Evolutionary conservation across 768 basidiomycete genomes (phyloP).

Genomic region (Dioszegia hungarica): DNA sequence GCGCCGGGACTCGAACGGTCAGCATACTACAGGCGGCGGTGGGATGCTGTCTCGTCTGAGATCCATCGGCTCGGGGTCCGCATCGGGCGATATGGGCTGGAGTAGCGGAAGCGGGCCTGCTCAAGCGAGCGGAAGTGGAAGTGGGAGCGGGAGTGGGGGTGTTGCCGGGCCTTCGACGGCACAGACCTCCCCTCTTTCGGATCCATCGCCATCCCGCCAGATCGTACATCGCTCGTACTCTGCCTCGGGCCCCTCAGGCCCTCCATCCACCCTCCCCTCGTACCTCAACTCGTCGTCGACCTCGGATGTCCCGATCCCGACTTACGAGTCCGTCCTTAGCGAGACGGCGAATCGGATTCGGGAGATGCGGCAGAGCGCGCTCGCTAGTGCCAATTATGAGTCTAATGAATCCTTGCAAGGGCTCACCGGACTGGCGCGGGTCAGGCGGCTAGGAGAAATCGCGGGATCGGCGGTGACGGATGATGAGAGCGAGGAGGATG

Average conservation of each 20-base stretch:
- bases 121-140: neutral
- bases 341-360: constrained; percentile 3
- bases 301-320: constrained; percentile 3
- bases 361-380: neutral
- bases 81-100: neutral
- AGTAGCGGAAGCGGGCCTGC: neutral
- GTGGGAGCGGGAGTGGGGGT: neutral
- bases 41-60: neutral
- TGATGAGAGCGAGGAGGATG: constrained; percentile 30
- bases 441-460: neutral
- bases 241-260: neutral
- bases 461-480: neutral
- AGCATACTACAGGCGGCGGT: neutral
- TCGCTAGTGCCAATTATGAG: neutral
- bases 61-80: neutral
- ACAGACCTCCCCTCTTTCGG: neutral
- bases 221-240: constrained; percentile 8
- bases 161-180: neutral
- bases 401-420: neutral
- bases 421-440: neutral
- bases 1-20: neutral
- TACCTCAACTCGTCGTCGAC: constrained; percentile 1
- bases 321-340: neutral
- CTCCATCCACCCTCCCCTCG: constrained; percentile 1
- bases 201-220: neutral